phyloP scores from a whole-genome alignment of 352 stramenopile genomes.

The Hyaloperonospora brassicae region DNA sequence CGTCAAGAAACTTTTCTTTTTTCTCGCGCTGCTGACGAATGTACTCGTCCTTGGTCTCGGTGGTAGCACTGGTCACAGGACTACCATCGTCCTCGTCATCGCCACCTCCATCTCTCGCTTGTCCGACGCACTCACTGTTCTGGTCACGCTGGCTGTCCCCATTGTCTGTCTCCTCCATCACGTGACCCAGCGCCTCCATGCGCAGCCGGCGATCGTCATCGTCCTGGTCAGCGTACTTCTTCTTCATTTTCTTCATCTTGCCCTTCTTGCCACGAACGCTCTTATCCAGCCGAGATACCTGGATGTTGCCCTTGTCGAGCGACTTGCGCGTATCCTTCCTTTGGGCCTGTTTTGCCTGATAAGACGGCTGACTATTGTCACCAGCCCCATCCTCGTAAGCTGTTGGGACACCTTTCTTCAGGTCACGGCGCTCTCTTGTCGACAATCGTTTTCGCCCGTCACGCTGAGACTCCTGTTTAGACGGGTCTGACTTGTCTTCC shows the following conservation, averaged over 20 bases:
- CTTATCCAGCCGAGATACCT: slow-evolving; percentile 19
- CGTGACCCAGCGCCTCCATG: slow-evolving; percentile 86
- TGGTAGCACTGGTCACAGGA: slow-evolving; percentile 3
- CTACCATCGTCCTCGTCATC: slow-evolving; percentile 15
- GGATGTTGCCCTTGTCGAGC: slow-evolving; percentile 26
- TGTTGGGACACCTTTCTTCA: slow-evolving; percentile 59
- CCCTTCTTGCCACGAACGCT: slow-evolving; percentile 87
- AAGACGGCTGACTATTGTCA: slow-evolving; percentile 4
- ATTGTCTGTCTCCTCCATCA: slow-evolving; percentile 30
- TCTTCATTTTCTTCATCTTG: slow-evolving; percentile 93
- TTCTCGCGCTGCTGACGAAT: slow-evolving; percentile 71
- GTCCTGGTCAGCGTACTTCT: slow-evolving; percentile 96
- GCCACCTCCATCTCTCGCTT: slow-evolving; percentile 13
- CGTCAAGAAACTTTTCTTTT: slow-evolving; percentile 76
- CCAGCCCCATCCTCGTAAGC: slow-evolving; percentile 12
- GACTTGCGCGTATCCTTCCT: slow-evolving; percentile 32
- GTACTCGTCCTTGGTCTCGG: slow-evolving; percentile 41
- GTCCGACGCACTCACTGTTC: slow-evolving; percentile 11
- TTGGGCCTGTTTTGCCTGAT: slow-evolving; percentile 14
- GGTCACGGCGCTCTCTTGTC: slow-evolving; percentile 66
- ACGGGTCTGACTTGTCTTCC: slow-evolving; percentile 8
- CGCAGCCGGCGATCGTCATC: slow-evolving; percentile 91
- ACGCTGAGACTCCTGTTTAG: slow-evolving; percentile 11
- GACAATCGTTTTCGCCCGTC: slow-evolving; percentile 55
- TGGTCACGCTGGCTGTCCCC: slow-evolving; percentile 16